Conservation (phyloP, 2,329 filamentous ascomycete genomes). For the Aspergillus sp. region DNA sequence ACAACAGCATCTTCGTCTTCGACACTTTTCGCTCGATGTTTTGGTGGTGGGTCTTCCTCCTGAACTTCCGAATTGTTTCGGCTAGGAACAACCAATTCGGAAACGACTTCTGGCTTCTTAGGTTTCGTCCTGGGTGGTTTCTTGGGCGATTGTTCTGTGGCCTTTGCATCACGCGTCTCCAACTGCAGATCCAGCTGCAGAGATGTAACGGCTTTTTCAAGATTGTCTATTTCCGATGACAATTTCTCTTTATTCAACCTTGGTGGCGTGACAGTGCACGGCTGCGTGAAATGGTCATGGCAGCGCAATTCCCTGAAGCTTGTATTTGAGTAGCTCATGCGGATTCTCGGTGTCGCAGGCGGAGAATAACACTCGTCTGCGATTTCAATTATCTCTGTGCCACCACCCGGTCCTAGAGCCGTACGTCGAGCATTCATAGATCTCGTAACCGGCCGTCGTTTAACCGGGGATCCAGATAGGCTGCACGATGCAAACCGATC, state of each 20-base stretch:
- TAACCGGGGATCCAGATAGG: constrained; percentile 20
- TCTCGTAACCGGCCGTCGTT: constrained; percentile 20
- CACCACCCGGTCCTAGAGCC: constrained; percentile 4
- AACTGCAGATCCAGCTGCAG: constrained; percentile 22
- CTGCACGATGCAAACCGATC: constrained; percentile 27
- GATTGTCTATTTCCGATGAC: constrained; percentile 9
- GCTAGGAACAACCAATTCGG: not conserved
- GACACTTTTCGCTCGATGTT: not conserved
- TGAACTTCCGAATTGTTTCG: not conserved
- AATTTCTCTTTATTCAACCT: not conserved
- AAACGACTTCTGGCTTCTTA: not conserved
- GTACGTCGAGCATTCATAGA: constrained; percentile 10
- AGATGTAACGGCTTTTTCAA: constrained; percentile 22
- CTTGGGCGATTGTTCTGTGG: constrained; percentile 4
- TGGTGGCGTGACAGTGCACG: not conserved
- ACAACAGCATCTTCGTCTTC: not conserved
- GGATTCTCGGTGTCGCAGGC: constrained; percentile 13
- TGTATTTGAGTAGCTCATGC: constrained; percentile 26
- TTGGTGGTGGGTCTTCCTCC: not conserved
- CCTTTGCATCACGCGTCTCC: constrained; percentile 2
- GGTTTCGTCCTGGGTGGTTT: constrained; percentile 4
- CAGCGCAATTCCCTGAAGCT: constrained; percentile 12
- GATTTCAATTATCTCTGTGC: constrained; percentile 12
- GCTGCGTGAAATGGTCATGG: not conserved
- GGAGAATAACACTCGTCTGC: constrained; percentile 8